A percentile compares a stretch with the other conserved stretches of the same genome.
These are phyloP conservation scores for Candida corydali DNA, from an alignment of 805 yeast species.

Conservation along the genomic window DNA sequence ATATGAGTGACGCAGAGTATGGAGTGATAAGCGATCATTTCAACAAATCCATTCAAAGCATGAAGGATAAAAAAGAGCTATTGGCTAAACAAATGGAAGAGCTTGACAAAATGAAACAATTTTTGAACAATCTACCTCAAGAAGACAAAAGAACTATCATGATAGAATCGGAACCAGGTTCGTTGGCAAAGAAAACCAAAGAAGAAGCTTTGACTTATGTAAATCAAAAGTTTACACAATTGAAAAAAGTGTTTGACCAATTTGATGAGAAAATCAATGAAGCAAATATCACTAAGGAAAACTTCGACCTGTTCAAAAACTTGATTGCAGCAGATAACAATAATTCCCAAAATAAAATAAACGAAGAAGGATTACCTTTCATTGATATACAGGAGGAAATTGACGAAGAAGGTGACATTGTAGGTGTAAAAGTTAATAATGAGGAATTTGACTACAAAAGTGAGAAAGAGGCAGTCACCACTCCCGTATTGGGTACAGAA, in stretches of 20 bases:
- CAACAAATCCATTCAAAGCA: background rate
- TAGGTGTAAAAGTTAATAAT: conserved; percentile 29
- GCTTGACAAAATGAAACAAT: conserved; percentile 2
- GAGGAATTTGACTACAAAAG: background rate
- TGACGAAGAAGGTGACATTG: conserved; percentile 77
- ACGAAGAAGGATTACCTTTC: conserved; percentile 54
- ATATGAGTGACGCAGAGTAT: too few species aligned
- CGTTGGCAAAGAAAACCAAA: conserved; percentile 30
- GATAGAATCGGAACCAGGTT: conserved; percentile 38
- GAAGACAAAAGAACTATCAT: conserved; percentile 11
- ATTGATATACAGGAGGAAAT: conserved; percentile 78
- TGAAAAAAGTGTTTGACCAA: conserved; percentile 37
- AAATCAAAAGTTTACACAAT: conserved; percentile 20
- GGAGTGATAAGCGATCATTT: too few species aligned
- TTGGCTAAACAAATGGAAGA: conserved; percentile 3
- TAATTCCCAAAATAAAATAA: conserved; percentile 12
- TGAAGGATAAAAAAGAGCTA: conserved; percentile 1
- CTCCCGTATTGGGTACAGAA: background rate
- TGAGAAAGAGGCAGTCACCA: background rate
- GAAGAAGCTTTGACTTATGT: conserved; percentile 25
- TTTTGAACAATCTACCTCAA: background rate
- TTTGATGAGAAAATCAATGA: conserved; percentile 36
- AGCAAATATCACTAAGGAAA: conserved; percentile 27
- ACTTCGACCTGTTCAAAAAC: conserved; percentile 17
- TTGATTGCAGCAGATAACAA: conserved; percentile 9